A percentile compares a stretch with the other conserved stretches of the same genome.
These are phyloP conservation scores for Solanum chmielewskii DNA, from an alignment of 257 asterid genomes.

Conservation along the genomic window DNA sequence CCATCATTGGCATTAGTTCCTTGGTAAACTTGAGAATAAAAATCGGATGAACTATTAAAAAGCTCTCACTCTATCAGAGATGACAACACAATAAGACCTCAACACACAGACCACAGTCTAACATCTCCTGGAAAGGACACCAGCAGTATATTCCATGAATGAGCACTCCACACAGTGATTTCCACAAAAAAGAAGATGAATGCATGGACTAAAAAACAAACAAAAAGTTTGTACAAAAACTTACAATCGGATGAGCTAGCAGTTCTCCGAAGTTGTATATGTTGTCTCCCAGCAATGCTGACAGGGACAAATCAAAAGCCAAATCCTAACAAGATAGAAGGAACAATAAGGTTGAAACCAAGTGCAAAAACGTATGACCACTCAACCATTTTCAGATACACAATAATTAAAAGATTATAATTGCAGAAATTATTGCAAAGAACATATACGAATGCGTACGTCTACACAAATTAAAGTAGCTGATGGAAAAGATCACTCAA, in stretches of 20 bases:
- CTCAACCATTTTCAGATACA: background rate
- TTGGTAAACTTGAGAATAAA: background rate
- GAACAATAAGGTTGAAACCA: background rate
- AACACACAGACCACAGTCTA: background rate
- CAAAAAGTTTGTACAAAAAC: background rate
- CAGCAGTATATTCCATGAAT: background rate
- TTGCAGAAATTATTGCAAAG: background rate
- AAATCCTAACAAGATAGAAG: background rate
- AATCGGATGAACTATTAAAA: background rate
- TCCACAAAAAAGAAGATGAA: background rate
- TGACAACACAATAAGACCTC: background rate
- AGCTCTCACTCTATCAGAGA: background rate
- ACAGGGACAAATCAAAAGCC: slow-evolving; percentile 12
- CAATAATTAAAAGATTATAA: background rate
- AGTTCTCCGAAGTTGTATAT: slow-evolving; percentile 25
- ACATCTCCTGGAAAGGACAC: background rate
- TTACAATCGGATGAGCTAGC: slow-evolving; percentile 17
- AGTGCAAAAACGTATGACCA: background rate
- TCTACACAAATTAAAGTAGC: background rate
- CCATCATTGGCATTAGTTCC: background rate
- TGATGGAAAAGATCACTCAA: background rate
- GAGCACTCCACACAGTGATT: background rate
- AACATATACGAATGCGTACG: background rate
- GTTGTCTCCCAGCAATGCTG: slow-evolving; percentile 16
- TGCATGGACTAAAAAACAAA: background rate